phyloP scores from a whole-genome alignment of 2,329 filamentous ascomycete genomes.

The Aspergillus sp. region DNA sequence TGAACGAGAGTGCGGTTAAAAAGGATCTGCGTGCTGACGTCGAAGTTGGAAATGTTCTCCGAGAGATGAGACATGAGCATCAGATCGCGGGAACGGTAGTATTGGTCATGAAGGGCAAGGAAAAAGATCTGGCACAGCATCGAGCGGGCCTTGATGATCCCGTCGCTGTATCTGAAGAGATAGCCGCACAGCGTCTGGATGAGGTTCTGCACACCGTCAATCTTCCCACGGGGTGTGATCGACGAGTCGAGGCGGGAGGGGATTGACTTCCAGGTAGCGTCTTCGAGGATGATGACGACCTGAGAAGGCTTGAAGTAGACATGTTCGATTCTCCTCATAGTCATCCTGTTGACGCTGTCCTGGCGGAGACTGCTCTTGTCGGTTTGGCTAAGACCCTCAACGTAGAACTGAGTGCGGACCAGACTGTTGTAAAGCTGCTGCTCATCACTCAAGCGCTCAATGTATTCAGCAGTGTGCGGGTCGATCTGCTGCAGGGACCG shows the following conservation, averaged over 20 bases:
- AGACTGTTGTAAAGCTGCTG: slow-evolving; percentile 84
- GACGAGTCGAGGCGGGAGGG: slow-evolving; percentile 61
- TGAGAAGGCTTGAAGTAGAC: slow-evolving; percentile 98
- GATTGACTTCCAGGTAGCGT: slow-evolving; percentile 82
- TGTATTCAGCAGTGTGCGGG: slow-evolving; percentile 97
- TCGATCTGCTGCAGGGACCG: slow-evolving; percentile 96
- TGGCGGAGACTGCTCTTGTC: slow-evolving; percentile 63
- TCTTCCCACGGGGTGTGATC: slow-evolving; percentile 65
- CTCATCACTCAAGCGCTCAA: slow-evolving; percentile 88
- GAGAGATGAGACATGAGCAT: slow-evolving; percentile 99
- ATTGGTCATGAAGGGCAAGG: slow-evolving; percentile 91
- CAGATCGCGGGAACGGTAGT: slow-evolving; percentile 96
- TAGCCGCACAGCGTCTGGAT: slow-evolving; percentile 88
- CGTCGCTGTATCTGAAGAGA: slow-evolving; percentile 87
- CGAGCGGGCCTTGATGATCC: slow-evolving; percentile 88
- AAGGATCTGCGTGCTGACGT: slow-evolving; percentile 93
- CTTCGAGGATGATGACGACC: slow-evolving; percentile 87
- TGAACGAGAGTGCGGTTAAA: slow-evolving; percentile 98
- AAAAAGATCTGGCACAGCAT: slow-evolving; percentile 99
- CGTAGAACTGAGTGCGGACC: slow-evolving; percentile 78
- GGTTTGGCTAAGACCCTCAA: slow-evolving; percentile 68
- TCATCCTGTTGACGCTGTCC: slow-evolving; percentile 81
- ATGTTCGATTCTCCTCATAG: slow-evolving; percentile 92
- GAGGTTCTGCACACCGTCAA: slow-evolving; percentile 59
- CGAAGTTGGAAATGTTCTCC: slow-evolving; percentile 93